Evolutionary conservation across 2,329 filamentous ascomycete genomes (phyloP).

Genomic region (Ophiognomonia clavigignenti-juglandacearum): DNA sequence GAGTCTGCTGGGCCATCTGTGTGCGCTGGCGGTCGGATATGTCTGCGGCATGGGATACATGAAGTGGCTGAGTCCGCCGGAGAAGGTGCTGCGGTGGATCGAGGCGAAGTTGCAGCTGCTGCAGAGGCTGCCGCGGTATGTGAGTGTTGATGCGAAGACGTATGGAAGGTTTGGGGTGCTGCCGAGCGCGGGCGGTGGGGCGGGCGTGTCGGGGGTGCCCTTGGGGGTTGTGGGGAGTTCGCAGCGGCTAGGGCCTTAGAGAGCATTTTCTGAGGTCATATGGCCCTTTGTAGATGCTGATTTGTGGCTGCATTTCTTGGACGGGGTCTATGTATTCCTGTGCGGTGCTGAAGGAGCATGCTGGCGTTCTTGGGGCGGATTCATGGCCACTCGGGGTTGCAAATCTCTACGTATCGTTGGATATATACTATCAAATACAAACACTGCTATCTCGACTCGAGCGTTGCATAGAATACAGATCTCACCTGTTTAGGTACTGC

Average conservation of each 20-base stretch:
- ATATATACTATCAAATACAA: too few species aligned
- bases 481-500: too few species aligned
- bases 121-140: slow-evolving; percentile 80
- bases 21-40: slow-evolving; percentile 78
- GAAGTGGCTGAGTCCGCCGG: slow-evolving; percentile 83
- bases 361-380: not conserved
- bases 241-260: slow-evolving; percentile 64
- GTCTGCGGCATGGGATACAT: slow-evolving; percentile 84
- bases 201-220: slow-evolving; percentile 51
- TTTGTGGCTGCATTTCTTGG: not conserved
- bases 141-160: slow-evolving; percentile 93
- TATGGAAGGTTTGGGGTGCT: slow-evolving; percentile 89
- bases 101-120: slow-evolving; percentile 85
- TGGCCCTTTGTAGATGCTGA: not conserved
- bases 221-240: slow-evolving; percentile 60
- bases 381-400: too few species aligned
- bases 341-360: not conserved
- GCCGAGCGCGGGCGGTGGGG: slow-evolving; percentile 37
- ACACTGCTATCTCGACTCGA: too few species aligned
- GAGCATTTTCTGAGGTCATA: not conserved
- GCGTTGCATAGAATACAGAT: too few species aligned
- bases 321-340: not conserved
- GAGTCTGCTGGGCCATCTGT: slow-evolving; percentile 81
- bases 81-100: slow-evolving; percentile 81
- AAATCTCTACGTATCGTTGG: not conserved